Evolutionary conservation across 202 grass and related monocot species (phyloP).

Genomic region (Setaria italica): DNA sequence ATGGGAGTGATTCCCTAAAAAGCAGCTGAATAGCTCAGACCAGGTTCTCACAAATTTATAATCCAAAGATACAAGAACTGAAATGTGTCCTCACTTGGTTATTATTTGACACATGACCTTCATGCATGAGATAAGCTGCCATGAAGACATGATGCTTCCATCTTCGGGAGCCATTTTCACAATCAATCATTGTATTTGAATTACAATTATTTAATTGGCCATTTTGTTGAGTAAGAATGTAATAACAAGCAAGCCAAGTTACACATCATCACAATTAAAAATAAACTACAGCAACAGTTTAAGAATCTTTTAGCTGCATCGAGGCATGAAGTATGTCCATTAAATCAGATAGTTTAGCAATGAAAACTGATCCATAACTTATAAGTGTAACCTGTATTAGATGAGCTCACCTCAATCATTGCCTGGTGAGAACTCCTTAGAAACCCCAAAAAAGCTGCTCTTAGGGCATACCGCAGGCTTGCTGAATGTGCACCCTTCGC

Average conservation of each 20-base stretch:
- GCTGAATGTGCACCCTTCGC: slow-evolving; percentile 67
- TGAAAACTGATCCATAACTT: slow-evolving; percentile 23
- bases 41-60: slow-evolving; percentile 6
- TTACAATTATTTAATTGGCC: slow-evolving; percentile 8
- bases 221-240: background rate
- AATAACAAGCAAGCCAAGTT: slow-evolving; percentile 17
- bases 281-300: slow-evolving; percentile 31
- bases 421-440: slow-evolving; percentile 73
- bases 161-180: background rate
- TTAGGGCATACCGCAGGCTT: slow-evolving; percentile 84
- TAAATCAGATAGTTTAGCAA: slow-evolving; percentile 31
- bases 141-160: background rate
- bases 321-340: slow-evolving; percentile 24
- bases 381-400: slow-evolving; percentile 26
- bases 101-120: slow-evolving; percentile 19
- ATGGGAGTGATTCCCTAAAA: background rate
- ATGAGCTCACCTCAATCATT: slow-evolving; percentile 75
- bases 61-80: slow-evolving; percentile 15
- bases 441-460: slow-evolving; percentile 84
- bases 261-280: slow-evolving; percentile 15
- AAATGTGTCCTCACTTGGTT: slow-evolving; percentile 5
- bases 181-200: slow-evolving; percentile 12
- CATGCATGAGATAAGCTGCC: slow-evolving; percentile 19
- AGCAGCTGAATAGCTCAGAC: background rate
- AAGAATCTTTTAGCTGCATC: slow-evolving; percentile 6